A percentile compares a stretch with the other conserved stretches of the same genome.
Evolutionary conservation across 768 basidiomycete species (phyloP).

Genomic region (Russula virescens): DNA sequence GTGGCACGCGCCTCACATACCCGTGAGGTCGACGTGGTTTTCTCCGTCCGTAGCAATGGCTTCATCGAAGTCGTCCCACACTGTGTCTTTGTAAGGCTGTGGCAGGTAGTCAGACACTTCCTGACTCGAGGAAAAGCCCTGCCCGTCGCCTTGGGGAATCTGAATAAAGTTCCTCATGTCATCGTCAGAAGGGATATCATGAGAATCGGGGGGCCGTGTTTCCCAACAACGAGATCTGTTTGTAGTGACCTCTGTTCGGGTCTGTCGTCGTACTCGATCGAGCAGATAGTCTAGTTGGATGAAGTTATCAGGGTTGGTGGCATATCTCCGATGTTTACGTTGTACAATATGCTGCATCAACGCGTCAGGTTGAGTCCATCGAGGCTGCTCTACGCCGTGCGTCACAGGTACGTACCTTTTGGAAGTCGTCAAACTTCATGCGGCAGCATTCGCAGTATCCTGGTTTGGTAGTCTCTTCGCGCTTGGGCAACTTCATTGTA

Average conservation of each 20-base stretch:
- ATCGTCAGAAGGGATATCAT: not conserved
- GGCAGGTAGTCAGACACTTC: constrained; percentile 25
- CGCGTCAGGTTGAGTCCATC: not conserved
- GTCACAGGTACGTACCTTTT: constrained; percentile 46
- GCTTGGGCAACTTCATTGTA: constrained; percentile 64
- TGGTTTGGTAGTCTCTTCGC: constrained; percentile 84
- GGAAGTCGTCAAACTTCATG: constrained; percentile 83
- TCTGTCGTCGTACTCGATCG: constrained; percentile 48
- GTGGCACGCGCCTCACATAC: not conserved
- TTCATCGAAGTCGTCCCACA: constrained; percentile 18
- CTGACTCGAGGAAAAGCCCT: constrained; percentile 16
- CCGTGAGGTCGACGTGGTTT: not conserved
- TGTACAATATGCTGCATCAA: constrained; percentile 59
- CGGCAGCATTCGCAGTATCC: constrained; percentile 99
- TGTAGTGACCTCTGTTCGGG: constrained; percentile 32
- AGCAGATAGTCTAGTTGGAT: constrained; percentile 71
- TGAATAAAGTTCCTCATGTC: not conserved
- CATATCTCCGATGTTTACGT: constrained; percentile 78
- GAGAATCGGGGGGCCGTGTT: constrained; percentile 6
- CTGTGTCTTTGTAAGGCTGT: constrained; percentile 12
- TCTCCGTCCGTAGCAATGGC: not conserved
- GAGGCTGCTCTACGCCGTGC: not conserved
- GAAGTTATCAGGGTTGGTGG: constrained; percentile 72
- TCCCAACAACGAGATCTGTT: constrained; percentile 15
- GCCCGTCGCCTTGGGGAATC: not conserved